Evolutionary conservation across 208 protist species (phyloP).

Genomic region (Trypanosoma lewisi): DNA sequence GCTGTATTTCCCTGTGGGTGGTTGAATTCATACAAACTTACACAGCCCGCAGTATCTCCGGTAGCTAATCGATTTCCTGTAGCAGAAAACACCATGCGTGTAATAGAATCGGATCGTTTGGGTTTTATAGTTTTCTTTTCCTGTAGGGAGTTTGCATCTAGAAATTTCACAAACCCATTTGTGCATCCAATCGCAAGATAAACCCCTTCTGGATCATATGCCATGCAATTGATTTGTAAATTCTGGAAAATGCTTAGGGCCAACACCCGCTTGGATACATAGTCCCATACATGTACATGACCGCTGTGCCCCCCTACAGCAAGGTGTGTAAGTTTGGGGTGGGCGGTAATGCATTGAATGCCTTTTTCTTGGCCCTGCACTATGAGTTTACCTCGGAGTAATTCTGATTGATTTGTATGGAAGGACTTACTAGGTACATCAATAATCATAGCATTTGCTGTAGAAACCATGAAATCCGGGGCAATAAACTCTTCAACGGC

Average conservation of each 20-base stretch:
- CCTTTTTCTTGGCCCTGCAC: slow-evolving; percentile 88
- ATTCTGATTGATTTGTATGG: slow-evolving; percentile 47
- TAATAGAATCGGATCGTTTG: slow-evolving; percentile 66
- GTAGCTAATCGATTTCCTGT: slow-evolving; percentile 81
- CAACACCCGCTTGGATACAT: slow-evolving; percentile 58
- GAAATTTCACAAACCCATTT: slow-evolving; percentile 91
- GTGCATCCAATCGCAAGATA: slow-evolving; percentile 91
- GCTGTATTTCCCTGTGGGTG: slow-evolving; percentile 40
- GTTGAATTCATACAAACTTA: slow-evolving; percentile 88
- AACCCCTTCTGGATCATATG: slow-evolving; percentile 82
- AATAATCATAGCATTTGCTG: slow-evolving; percentile 89
- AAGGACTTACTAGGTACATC: slow-evolving; percentile 81
- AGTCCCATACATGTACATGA: slow-evolving; percentile 92
- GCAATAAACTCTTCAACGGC: slow-evolving; percentile 63
- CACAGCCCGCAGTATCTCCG: slow-evolving; percentile 70
- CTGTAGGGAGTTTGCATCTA: slow-evolving; percentile 81
- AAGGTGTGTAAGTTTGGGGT: slow-evolving; percentile 77
- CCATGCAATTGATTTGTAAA: slow-evolving; percentile 75
- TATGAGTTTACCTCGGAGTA: slow-evolving; percentile 76
- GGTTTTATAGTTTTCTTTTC: slow-evolving; percentile 80
- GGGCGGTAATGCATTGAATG: slow-evolving; percentile 77
- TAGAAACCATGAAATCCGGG: slow-evolving; percentile 91
- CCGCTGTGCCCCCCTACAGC: slow-evolving; percentile 88
- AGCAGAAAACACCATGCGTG: slow-evolving; percentile 79
- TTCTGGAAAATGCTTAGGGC: slow-evolving; percentile 82